Evolutionary conservation across 2,329 filamentous ascomycete genomes (phyloP), one percentile per base, ranked within the genome.

Genomic region (Immersiporthe knoxdaviesiana): DNA sequence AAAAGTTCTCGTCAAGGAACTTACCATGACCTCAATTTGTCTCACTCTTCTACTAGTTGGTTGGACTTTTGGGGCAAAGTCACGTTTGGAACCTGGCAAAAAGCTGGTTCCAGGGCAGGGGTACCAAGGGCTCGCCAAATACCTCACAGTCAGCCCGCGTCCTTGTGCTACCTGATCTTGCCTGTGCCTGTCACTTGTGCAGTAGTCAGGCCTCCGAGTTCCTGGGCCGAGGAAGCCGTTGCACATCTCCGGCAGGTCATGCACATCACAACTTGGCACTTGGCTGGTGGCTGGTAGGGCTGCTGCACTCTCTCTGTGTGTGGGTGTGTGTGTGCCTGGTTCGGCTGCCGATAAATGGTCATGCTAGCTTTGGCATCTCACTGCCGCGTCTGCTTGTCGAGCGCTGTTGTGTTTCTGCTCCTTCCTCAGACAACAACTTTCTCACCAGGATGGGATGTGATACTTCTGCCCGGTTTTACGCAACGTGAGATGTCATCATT

Each of bases 101-200:
- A n/a, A n/a, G n/a, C n/a, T n/a, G 11, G 21, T 21, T 30, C 56
- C 21, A n/a, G 44, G 21, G 18, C 35, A 35, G 44, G 6, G 44
- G 44, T 4, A 35, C 8, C 35, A n/a, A n/a, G n/a, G n/a, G n/a
- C 56, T 59, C 56, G 32, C 32, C 56, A 35, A 35, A n/a, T n/a
- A 47, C 59, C 65, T 61, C 68, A 58, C 65, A 68, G 62, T 44
- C 56, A 35, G 32, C 44, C 35, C 60, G 39, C 41, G 3, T 37
- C 35, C 5, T 65, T 54, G 65, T 64, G 41, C 52, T 21, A 60
- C 62, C 44, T 37, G 39, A 67, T 54, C 56, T 62, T 62, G 65
- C 54, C 41, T 70, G 61, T 62, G 65, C 54, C 41, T 70, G 61
- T 67, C 68, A 70, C 39, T 64, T 39, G 47, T 58, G 68, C 62